phyloP scores from a whole-genome alignment of 2,329 filamentous ascomycete species.

The Alternaria incomplexa region DNA sequence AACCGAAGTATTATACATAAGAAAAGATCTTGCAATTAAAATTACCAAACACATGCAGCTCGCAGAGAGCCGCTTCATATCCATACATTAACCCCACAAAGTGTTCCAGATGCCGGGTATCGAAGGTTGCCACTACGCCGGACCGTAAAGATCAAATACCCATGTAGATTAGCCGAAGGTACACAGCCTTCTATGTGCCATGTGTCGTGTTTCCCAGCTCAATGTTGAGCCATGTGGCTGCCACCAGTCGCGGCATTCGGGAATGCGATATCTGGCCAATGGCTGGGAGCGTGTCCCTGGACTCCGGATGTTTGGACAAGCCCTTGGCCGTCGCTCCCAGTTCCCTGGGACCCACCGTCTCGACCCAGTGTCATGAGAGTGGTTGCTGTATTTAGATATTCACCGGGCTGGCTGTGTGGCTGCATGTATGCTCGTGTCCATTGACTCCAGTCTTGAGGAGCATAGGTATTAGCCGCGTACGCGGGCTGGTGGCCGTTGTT shows the following conservation, averaged over 20 bases:
- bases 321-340: conserved; percentile 24
- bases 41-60: neutral
- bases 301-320: conserved; percentile 29
- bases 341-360: conserved; percentile 28
- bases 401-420: conserved; percentile 30
- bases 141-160: conserved; percentile 4
- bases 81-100: conserved; percentile 12
- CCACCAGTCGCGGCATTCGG: conserved; percentile 23
- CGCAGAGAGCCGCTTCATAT: conserved; percentile 9
- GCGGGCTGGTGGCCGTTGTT: conserved; percentile 23
- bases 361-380: conserved; percentile 49
- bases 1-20: conserved; percentile 26
- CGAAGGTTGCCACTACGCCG: conserved; percentile 8
- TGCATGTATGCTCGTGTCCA: conserved; percentile 44
- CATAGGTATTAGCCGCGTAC: conserved; percentile 34
- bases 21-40: neutral
- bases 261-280: conserved; percentile 43
- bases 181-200: neutral
- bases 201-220: neutral
- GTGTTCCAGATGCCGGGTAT: conserved; percentile 4
- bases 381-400: conserved; percentile 48
- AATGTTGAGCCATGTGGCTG: conserved; percentile 30
- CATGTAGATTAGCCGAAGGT: neutral
- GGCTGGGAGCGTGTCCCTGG: conserved; percentile 26
- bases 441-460: conserved; percentile 44